Evolutionary conservation across 2,329 filamentous ascomycete genomes (phyloP).

Genomic region (Thermomyces lanuginosus): DNA sequence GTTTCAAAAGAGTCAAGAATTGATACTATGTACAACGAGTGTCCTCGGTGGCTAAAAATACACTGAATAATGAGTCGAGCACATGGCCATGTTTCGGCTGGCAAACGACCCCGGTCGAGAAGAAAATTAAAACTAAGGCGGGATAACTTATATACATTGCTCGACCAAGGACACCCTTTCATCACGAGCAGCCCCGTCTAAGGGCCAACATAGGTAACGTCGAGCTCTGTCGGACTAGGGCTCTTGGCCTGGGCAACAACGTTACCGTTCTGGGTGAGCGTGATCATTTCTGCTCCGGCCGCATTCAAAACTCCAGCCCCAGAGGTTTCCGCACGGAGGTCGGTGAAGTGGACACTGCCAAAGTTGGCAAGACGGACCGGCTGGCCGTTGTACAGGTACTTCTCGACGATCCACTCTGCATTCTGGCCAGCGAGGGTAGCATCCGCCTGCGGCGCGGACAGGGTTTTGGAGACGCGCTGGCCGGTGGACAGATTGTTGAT

Average conservation of each 20-base stretch:
- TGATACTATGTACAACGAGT: too few species aligned
- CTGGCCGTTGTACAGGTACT: conserved; percentile 25
- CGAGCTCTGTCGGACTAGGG: conserved; percentile 13
- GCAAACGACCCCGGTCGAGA: too few species aligned
- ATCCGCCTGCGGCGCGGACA: conserved; percentile 23
- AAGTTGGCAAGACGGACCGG: conserved; percentile 35
- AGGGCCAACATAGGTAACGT: conserved; percentile 12
- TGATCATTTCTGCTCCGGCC: conserved; percentile 27
- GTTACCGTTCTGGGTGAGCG: conserved; percentile 30
- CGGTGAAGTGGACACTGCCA: conserved; percentile 26
- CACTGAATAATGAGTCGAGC: too few species aligned
- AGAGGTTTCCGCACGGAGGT: conserved; percentile 14
- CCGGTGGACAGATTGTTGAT: conserved; percentile 39
- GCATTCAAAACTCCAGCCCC: conserved; percentile 14
- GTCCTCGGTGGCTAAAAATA: too few species aligned
- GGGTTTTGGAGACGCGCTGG: conserved; percentile 36
- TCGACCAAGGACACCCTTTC: too few species aligned
- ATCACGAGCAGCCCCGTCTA: too few species aligned
- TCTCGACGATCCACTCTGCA: conserved; percentile 49
- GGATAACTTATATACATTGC: too few species aligned
- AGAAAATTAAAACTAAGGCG: too few species aligned
- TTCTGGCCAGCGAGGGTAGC: conserved; percentile 37
- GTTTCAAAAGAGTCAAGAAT: too few species aligned
- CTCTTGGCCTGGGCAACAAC: conserved; percentile 17
- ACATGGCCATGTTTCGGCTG: too few species aligned